Conservation (phyloP, 148 eudicot genomes). For the Nepenthes gracilis region DNA sequence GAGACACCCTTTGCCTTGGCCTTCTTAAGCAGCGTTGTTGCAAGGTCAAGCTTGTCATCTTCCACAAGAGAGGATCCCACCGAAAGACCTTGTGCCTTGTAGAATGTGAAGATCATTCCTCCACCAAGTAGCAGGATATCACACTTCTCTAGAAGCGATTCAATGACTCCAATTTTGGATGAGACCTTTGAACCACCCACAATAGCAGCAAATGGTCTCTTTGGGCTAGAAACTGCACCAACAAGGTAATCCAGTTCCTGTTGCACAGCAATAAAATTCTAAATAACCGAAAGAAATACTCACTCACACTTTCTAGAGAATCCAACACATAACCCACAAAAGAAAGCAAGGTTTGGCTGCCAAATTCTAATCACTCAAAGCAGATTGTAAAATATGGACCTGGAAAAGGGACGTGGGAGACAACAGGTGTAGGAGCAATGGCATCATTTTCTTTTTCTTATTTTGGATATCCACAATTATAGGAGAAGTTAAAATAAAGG, state of each 20-base stretch:
- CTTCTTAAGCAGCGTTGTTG: constrained; percentile 67
- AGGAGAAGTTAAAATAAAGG: no score
- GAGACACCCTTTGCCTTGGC: constrained; percentile 86
- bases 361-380: no score
- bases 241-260: constrained; percentile 92
- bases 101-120: constrained; percentile 90
- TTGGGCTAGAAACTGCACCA: constrained; percentile 75
- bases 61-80: constrained; percentile 91
- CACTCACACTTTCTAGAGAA: no score
- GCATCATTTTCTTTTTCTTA: no score
- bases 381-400: no score
- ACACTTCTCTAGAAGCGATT: constrained; percentile 77
- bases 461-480: no score
- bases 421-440: no score
- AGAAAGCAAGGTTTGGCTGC: no score
- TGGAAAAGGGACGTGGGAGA: no score
- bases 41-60: constrained; percentile 75
- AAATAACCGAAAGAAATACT: not conserved
- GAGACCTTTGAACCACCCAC: constrained; percentile 92
- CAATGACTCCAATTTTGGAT: constrained; percentile 74
- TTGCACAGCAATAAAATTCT: constrained; percentile 4
- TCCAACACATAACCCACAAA: no score
- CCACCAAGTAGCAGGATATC: constrained; percentile 81
- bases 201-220: constrained; percentile 91
- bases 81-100: constrained; percentile 83